phyloP scores from a whole-genome alignment of 2,329 filamentous ascomycete species.

The Metarhizium album region DNA sequence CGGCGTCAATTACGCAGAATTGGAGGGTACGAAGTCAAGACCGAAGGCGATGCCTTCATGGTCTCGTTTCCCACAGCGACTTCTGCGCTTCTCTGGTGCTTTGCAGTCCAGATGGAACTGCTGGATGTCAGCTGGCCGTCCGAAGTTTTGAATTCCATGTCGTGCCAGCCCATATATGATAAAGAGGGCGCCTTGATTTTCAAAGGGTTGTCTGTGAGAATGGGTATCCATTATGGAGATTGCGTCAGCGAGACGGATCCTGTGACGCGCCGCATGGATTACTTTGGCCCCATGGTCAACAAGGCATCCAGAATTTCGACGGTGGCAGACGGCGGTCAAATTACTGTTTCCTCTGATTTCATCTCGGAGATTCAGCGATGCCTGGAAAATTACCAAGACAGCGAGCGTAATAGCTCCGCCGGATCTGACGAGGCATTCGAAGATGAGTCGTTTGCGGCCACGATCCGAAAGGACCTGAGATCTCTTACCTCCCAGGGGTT shows the following conservation, averaged over 20 bases:
- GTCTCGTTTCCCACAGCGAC: slow-evolving; percentile 96
- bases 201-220: slow-evolving; percentile 85
- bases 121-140: slow-evolving; percentile 88
- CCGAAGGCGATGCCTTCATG: slow-evolving; percentile 99
- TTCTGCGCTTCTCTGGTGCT: slow-evolving; percentile 89
- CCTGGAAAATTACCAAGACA: slow-evolving; percentile 79
- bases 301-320: slow-evolving; percentile 88
- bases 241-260: slow-evolving; percentile 94
- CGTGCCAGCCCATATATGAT: slow-evolving; percentile 74
- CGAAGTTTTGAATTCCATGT: slow-evolving; percentile 78
- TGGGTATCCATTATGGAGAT: slow-evolving; percentile 94
- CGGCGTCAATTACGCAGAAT: slow-evolving; percentile 84
- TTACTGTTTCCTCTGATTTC: slow-evolving; percentile 93
- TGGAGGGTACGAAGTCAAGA: slow-evolving; percentile 97
- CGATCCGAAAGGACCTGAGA: slow-evolving; percentile 79
- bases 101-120: slow-evolving; percentile 81
- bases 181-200: slow-evolving; percentile 84
- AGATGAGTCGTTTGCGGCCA: slow-evolving; percentile 61
- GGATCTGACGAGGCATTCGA: slow-evolving; percentile 58
- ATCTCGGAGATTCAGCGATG: slow-evolving; percentile 91
- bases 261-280: slow-evolving; percentile 96
- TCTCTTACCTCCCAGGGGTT: slow-evolving; percentile 86
- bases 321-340: slow-evolving; percentile 92
- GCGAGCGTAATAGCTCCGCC: slow-evolving; percentile 57
- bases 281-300: slow-evolving; percentile 99